Conservation (phyloP, 768 basidiomycete genomes). For the Mycena leptocephala region DNA sequence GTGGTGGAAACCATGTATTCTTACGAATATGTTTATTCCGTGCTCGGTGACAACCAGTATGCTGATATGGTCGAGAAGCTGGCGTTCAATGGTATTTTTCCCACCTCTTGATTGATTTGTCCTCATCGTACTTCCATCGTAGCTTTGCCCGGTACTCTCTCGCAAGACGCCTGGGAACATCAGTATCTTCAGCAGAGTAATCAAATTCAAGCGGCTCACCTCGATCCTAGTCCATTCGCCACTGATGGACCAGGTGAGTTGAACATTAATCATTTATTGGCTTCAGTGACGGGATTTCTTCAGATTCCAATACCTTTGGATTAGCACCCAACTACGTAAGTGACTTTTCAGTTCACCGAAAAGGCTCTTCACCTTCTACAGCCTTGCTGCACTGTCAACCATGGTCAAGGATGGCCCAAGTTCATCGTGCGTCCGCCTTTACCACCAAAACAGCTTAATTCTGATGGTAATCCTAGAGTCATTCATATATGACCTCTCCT, state of each 20-base stretch:
- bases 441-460: not conserved
- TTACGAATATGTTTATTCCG: conserved; percentile 29
- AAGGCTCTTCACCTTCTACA: not conserved
- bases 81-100: conserved; percentile 28
- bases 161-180: conserved; percentile 29
- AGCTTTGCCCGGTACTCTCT: conserved; percentile 28
- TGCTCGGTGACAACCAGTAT: conserved; percentile 29
- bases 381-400: conserved; percentile 34
- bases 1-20: conserved; percentile 34
- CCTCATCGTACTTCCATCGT: not conserved
- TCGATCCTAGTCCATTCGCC: conserved; percentile 31
- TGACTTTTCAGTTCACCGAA: not conserved
- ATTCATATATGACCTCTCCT: conserved; percentile 30
- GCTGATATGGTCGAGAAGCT: conserved; percentile 31
- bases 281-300: not conserved
- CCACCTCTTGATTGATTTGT: not conserved
- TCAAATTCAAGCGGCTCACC: conserved; percentile 25
- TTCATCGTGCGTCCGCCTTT: conserved; percentile 20
- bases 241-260: conserved; percentile 27
- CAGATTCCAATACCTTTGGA: conserved; percentile 27
- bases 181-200: conserved; percentile 35
- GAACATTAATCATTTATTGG: not conserved
- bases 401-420: conserved; percentile 36
- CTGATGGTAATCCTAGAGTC: conserved; percentile 8
- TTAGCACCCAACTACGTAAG: conserved; percentile 29